Evolutionary conservation across 192 early-diverging fungal genomes (phyloP).

Genomic region (Linnemannia exigua): DNA sequence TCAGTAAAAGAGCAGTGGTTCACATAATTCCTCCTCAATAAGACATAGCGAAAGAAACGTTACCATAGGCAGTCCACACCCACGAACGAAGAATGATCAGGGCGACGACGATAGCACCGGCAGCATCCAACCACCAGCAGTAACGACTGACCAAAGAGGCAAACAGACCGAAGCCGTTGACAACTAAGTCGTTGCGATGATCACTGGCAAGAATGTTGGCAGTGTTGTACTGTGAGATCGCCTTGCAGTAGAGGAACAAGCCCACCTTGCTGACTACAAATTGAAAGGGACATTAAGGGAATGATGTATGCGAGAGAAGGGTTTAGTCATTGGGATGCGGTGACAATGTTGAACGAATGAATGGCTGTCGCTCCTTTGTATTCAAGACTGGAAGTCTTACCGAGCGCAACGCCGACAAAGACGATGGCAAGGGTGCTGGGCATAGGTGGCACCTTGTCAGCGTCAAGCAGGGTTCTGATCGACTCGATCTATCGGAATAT

Average conservation of each 20-base stretch:
- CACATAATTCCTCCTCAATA: background rate
- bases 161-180: slow-evolving; percentile 79
- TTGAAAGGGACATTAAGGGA: background rate
- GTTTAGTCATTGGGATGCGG: too few species aligned
- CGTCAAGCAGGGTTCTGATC: slow-evolving; percentile 65
- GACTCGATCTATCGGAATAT: slow-evolving; percentile 67
- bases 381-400: slow-evolving; percentile 45
- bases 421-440: slow-evolving; percentile 63
- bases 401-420: slow-evolving; percentile 69
- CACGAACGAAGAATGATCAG: slow-evolving; percentile 79
- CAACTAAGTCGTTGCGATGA: slow-evolving; percentile 82
- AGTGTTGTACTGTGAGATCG: slow-evolving; percentile 68
- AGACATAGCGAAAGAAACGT: background rate
- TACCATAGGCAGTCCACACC: slow-evolving; percentile 72
- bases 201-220: slow-evolving; percentile 78
- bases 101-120: slow-evolving; percentile 77
- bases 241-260: slow-evolving; percentile 79
- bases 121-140: slow-evolving; percentile 81
- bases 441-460: slow-evolving; percentile 61
- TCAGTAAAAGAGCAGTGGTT: background rate
- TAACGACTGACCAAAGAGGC: slow-evolving; percentile 75
- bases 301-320: too few species aligned
- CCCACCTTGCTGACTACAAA: slow-evolving; percentile 66
- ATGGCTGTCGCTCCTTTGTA: too few species aligned
- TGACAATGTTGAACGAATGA: too few species aligned